Evolutionary conservation across 805 yeast genomes (phyloP).

Genomic region (Blastobotrys attinorum): DNA sequence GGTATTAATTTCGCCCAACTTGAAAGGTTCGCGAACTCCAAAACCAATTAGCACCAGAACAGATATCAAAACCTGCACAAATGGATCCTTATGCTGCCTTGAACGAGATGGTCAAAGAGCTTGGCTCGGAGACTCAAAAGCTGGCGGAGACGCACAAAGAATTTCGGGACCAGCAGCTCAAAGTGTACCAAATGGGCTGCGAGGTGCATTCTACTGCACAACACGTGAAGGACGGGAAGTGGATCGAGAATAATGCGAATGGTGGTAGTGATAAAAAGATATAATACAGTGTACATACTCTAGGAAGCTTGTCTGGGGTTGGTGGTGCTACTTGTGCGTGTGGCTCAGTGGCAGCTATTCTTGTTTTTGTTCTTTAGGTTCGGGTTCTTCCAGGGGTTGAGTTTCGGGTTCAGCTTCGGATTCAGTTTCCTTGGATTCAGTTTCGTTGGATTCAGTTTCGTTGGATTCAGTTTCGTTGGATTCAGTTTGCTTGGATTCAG

Average conservation of each 20-base stretch:
- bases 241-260: background rate
- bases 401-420: background rate
- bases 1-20: no score
- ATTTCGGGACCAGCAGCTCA: constrained; percentile 10
- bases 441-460: constrained; percentile 26
- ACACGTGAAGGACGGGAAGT: constrained; percentile 8
- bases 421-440: background rate
- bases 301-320: no score
- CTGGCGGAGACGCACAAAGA: constrained; percentile 8
- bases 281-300: no score
- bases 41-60: no score
- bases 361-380: background rate
- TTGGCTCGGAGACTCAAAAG: background rate
- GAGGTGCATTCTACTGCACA: constrained; percentile 8
- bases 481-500: constrained; percentile 14
- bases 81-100: no score
- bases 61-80: no score
- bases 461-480: constrained; percentile 23
- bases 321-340: no score
- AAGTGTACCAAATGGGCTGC: constrained; percentile 9
- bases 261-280: background rate
- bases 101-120: background rate
- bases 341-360: no score
- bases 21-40: no score
- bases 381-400: background rate